These are phyloP conservation scores for Schizosaccharomyces osmophilus DNA, from an alignment of 805 yeast genomes.

Conservation along the genomic window DNA sequence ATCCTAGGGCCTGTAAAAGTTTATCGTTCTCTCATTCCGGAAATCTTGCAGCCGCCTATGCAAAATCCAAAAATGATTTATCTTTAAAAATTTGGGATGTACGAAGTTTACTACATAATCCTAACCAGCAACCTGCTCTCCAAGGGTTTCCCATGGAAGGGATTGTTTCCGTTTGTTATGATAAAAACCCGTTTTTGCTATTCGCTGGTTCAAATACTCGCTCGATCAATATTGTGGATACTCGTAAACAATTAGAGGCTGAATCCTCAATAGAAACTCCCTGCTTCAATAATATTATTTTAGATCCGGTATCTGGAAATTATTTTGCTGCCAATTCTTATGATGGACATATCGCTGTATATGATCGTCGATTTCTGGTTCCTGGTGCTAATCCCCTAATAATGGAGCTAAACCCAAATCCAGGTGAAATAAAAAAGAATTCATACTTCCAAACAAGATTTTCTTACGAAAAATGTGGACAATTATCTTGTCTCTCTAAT, in stretches of 20 bases:
- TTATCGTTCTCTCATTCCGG: constrained; percentile 42
- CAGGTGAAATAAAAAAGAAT: no score
- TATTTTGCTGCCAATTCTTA: constrained; percentile 56
- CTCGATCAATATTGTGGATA: constrained; percentile 51
- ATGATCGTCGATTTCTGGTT: constrained; percentile 48
- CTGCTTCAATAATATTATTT: constrained; percentile 23
- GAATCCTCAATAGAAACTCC: not conserved
- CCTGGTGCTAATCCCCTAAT: not conserved
- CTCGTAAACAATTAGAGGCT: not conserved
- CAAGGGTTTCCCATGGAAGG: constrained; percentile 52
- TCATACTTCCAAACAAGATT: not conserved
- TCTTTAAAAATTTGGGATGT: constrained; percentile 58
- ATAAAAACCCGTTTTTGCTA: not conserved
- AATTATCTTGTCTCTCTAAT: not conserved
- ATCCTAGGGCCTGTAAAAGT: constrained; percentile 50
- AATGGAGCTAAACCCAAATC: not conserved
- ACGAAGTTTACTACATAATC: not conserved
- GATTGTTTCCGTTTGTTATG: constrained; percentile 29
- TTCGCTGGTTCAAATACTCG: constrained; percentile 45
- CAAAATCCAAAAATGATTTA: constrained; percentile 49
- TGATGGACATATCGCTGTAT: constrained; percentile 60
- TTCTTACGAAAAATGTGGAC: not conserved
- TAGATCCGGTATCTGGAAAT: constrained; percentile 43
- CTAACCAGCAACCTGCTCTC: constrained; percentile 7
- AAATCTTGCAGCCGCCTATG: constrained; percentile 53